Evolutionary conservation across 345 rosid species (phyloP), one percentile per base, ranked within the genome.

Genomic region (Gossypium turneri): DNA sequence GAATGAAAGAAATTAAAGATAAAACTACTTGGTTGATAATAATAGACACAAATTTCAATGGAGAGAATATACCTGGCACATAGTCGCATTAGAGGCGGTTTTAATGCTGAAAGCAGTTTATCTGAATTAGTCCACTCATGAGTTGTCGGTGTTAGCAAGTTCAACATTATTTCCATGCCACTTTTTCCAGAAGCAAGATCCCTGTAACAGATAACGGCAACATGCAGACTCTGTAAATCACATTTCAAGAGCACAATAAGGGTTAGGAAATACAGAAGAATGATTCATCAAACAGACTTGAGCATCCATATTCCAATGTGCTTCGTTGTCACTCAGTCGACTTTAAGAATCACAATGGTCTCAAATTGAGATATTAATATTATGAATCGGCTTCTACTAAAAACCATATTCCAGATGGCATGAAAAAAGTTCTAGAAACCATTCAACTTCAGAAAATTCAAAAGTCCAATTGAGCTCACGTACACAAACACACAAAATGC

Each of bases 131-230:
- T 78, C 99, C 97, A 93, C 19, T 90, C 85, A 15, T 81, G 73
- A 61, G 73, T 84, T 56, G 78, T 74, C 66, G 78, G 76, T 25
- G 89, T 78, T 63, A 93, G 81, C 73, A 90, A 68, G 55, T 86
- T 85, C 79, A 87, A 76, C 82, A 93, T 75, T 77, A 90, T 83
- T 76, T 93, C 97, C 85, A 87, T 85, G 69, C 99, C 98, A 81
- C 82, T 85, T 80, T 79, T 83, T 65, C 89, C 86, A 25, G 81
- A 74, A 77, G 73, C 80, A 74, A 72, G 70, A 50, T 77, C 88
- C 88, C 98, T 90, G 85, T 57, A 65, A 78, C 67, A 27, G 13
- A 58, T 80, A 58, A 17, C 13, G 22, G 67, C 73, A 67, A 9
- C 2, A 59, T 43, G 55, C 76, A 72, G 72, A 63, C 67, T 51